Percentiles rank a stretch among this genome's conserved stretches.
These are phyloP conservation scores for Eustoma russellianum DNA, from an alignment of 257 asterid genomes.

Conservation along the genomic window DNA sequence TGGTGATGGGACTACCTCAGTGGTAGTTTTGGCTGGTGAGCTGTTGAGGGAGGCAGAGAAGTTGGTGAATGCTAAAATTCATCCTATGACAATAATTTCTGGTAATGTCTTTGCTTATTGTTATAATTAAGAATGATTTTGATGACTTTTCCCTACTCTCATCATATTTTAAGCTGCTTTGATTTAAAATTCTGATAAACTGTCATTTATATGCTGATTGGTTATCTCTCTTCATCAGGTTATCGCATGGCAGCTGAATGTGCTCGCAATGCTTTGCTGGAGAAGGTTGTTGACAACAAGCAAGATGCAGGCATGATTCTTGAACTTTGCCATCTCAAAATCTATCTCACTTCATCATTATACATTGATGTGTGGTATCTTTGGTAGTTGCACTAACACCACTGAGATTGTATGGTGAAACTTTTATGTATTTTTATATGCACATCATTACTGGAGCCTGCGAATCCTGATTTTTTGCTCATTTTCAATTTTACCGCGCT, in stretches of 20 bases:
- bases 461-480: no score
- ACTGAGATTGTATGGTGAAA: no score
- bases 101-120: constrained; percentile 26
- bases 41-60: constrained; percentile 97
- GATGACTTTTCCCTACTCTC: neutral
- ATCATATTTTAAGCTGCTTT: neutral
- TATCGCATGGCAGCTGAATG: constrained; percentile 91
- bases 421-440: no score
- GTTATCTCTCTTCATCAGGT: constrained; percentile 28
- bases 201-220: neutral
- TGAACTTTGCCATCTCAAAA: no score
- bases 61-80: constrained; percentile 81
- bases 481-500: no score
- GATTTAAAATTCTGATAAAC: neutral
- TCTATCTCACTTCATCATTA: neutral
- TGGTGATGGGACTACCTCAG: constrained; percentile 99
- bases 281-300: constrained; percentile 83
- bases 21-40: constrained; percentile 96
- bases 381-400: no score
- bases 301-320: constrained; percentile 52
- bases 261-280: constrained; percentile 71
- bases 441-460: no score
- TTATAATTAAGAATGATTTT: neutral
- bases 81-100: constrained; percentile 88
- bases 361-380: neutral